Percentiles rank a stretch among this genome's conserved stretches.
phyloP scores from a whole-genome alignment of 495 filamentous ascomycete species.

The Zalerion maritima region DNA sequence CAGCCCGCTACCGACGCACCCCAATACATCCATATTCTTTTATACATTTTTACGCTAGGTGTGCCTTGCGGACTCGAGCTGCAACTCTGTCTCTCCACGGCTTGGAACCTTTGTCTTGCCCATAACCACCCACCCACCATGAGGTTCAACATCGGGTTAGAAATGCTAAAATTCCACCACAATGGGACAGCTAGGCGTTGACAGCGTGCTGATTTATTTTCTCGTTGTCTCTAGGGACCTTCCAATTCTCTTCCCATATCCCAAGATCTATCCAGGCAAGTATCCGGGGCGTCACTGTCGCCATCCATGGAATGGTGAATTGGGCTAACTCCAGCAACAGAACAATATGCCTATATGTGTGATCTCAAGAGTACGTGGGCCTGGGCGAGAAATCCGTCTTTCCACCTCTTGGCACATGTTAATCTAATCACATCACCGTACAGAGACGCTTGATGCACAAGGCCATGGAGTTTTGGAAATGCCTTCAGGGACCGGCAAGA shows the following conservation, averaged over 20 bases:
- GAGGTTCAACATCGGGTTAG: conserved; percentile 94
- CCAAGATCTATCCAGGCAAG: conserved; percentile 78
- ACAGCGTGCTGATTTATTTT: too few relatives aligned
- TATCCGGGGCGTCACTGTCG: too few relatives aligned
- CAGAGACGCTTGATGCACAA: conserved; percentile 76
- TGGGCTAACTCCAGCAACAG: conserved; percentile 19
- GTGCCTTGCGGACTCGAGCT: too few relatives aligned
- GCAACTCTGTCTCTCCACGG: too few relatives aligned
- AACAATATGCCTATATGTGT: conserved; percentile 99
- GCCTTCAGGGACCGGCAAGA: conserved; percentile 99
- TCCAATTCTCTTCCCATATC: conserved; percentile 91
- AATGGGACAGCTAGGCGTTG: too few relatives aligned
- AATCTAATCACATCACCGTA: conserved; percentile 4
- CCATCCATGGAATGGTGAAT: not conserved
- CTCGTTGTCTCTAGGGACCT: conserved; percentile 58
- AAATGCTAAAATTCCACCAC: conserved; percentile 7
- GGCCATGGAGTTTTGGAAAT: conserved; percentile 99
- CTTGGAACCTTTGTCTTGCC: too few relatives aligned
- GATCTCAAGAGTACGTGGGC: conserved; percentile 68
- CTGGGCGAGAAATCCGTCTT: not conserved
- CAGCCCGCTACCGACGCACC: too few relatives aligned
- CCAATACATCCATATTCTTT: too few relatives aligned
- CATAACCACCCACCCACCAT: conserved; percentile 52
- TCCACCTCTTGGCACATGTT: not conserved
- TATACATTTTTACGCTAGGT: too few relatives aligned